Evolutionary conservation across 345 rosid species (phyloP), one percentile per base, ranked within the genome.

Genomic region (Citrus medica): DNA sequence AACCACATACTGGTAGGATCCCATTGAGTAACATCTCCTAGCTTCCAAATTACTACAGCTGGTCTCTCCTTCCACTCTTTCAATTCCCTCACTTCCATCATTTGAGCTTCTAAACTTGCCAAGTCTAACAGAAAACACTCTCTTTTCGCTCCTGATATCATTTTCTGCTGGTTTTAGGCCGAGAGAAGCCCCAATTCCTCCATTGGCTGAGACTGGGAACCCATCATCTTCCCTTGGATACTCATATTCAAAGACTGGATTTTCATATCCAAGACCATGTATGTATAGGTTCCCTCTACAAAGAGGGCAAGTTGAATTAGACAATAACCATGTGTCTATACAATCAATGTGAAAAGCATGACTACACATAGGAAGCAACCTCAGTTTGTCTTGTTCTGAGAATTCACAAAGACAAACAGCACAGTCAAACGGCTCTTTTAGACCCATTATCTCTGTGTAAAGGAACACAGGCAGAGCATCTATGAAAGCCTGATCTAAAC

Each of bases 301-400:
- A 42, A 94, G 96, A 35, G 98, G 98, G 73, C 98, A 94, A 55
- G 96, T 93, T 19, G 98, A 94, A 78, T 93, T 93, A 37, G 97
- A 93, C 74, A 94, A 87, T 38, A 94, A 85, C 98, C 98, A 94
- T 17, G 97, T 88, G 80, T 93, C 98, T 82, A 94, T 94, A 77
- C 97, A 94, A 69, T 92, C 91, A 53, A 94, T 85, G 84, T 92
- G 98, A 81, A 94, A 94, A 69, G 97, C 98, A 81, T 94, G 98
- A 67, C 94, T 89, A 72, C 98, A 93, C 71, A 83, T 59, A 0
- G 98, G 98, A 58, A 94, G 97, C 86, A 94, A 83, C 65, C 97
- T 89, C 81, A 94, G 80, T 83, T 89, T 88, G 74, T 92, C 97
- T 51, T 84, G 85, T 21, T 88, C 96, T 0, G 88, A 75, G 87